phyloP scores from a whole-genome alignment of 2,329 filamentous ascomycete species.

The Aspergillus ochraceus region DNA sequence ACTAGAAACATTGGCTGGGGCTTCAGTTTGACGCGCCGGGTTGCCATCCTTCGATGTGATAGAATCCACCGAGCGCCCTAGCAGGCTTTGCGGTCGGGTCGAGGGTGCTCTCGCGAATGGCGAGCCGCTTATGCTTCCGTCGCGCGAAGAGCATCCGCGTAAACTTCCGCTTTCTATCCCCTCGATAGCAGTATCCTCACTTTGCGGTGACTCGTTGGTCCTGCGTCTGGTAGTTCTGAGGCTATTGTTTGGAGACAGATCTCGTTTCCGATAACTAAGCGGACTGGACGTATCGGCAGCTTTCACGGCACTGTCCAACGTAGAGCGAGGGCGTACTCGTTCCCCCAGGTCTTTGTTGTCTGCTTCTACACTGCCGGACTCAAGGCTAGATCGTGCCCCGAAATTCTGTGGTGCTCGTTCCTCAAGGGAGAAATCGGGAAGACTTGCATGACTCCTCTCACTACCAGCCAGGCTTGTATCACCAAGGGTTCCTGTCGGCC shows the following conservation, averaged over 20 bases:
- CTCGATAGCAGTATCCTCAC: slow-evolving; percentile 25
- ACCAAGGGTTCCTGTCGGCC: slow-evolving; percentile 14
- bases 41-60: slow-evolving; percentile 22
- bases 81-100: slow-evolving; percentile 27
- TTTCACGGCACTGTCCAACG: slow-evolving; percentile 16
- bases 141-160: slow-evolving; percentile 27
- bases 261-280: slow-evolving; percentile 28
- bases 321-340: slow-evolving; percentile 20
- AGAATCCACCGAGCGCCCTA: slow-evolving; percentile 33
- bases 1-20: slow-evolving; percentile 14
- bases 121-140: slow-evolving; percentile 48
- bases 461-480: slow-evolving; percentile 18
- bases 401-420: slow-evolving; percentile 11
- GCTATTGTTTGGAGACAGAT: slow-evolving; percentile 32
- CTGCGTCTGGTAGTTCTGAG: slow-evolving; percentile 29
- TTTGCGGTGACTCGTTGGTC: slow-evolving; percentile 25
- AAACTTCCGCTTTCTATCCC: slow-evolving; percentile 24
- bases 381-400: slow-evolving; percentile 11
- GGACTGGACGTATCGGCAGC: slow-evolving; percentile 11
- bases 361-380: slow-evolving; percentile 10
- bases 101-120: slow-evolving; percentile 49
- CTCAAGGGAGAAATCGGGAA: slow-evolving; percentile 18
- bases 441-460: slow-evolving; percentile 17
- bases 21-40: slow-evolving; percentile 21
- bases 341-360: slow-evolving; percentile 11